Base-by-base conservation (phyloP, 805 yeast species). In the Ogataea methanolica region DNA sequence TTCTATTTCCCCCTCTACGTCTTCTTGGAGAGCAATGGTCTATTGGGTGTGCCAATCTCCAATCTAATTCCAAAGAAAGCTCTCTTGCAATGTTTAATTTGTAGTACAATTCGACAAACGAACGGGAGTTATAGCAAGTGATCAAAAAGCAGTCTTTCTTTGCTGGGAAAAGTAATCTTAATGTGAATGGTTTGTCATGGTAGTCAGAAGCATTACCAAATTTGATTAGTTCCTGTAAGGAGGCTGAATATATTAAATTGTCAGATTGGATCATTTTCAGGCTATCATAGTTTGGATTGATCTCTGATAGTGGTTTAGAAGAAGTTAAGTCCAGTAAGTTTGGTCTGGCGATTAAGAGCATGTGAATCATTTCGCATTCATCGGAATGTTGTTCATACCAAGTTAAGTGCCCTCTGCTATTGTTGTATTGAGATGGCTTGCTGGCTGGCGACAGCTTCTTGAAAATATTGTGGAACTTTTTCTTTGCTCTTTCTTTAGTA, bases 201-300 rank as follows among this genome's bases (percentile, higher is more conserved):
- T 45, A 59, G 44, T 67, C 71, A 4, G 61, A 39, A 5, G 70
- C 71, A 41, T 58, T 62, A 12, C 71, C 71, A 46, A 60, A 64
- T 36, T 52, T 52, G 4, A 57, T 41, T 14, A 66, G 43, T 34
- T 66, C 66, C 48, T 67, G 70, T 36, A 67, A 44, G 6, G 69
- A 64, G 36, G 50, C 59, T 3, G 63, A 45, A 41, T 47, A 44
- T 4, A 54, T 33, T 9, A 39, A 11, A 6, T 41, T 16, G 2
- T 41, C 33, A 14, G 49, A 46, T 33, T 50, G 50, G 2, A 59
- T 21, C 1, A n/a, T 6, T 4, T 50, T 38, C 14, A 57, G 36
- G 16, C 36, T 43, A 7, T 8, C 9, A 39, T 33, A 36, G 35
- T 23, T 34, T 39, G 46, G 4, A 17, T 36, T 33, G 22, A 53